A percentile compares a stretch with the other conserved stretches of the same genome.
Evolutionary conservation across 1,284 basidiomycete species (phyloP).

Genomic region (Malassezia sympodialis): DNA sequence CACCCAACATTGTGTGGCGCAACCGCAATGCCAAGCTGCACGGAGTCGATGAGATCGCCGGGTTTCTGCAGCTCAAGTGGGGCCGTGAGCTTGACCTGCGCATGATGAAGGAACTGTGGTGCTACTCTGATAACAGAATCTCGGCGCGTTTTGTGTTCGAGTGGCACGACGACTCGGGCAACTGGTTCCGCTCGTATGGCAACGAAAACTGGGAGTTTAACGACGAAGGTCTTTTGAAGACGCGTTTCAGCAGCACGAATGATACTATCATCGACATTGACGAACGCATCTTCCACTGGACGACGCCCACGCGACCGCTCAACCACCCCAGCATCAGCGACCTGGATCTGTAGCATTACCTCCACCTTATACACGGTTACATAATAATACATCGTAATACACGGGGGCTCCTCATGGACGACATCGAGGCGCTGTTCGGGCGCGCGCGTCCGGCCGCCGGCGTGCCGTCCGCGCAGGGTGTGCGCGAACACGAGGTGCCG

Average conservation of each 20-base stretch:
- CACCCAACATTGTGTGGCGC: neutral
- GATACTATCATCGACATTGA: neutral
- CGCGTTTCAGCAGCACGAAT: neutral
- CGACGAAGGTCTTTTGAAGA: neutral
- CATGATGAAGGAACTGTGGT: neutral
- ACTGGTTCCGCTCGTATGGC: neutral
- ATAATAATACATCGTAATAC: neutral
- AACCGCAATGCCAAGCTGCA: neutral
- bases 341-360: neutral
- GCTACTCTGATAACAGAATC: neutral
- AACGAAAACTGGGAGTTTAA: neutral
- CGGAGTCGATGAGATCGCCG: neutral
- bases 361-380: neutral
- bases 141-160: neutral
- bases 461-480: neutral
- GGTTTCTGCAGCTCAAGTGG: neutral
- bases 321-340: neutral
- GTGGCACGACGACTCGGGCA: neutral
- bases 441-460: neutral
- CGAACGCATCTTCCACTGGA: neutral
- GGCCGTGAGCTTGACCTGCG: neutral
- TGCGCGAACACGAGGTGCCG: neutral
- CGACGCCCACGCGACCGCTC: neutral
- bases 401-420: constrained; percentile 8
- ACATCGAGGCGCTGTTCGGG: constrained; percentile 18